Base-by-base conservation (phyloP, 345 rosid genomes). In the Nephelium lappaceum region DNA sequence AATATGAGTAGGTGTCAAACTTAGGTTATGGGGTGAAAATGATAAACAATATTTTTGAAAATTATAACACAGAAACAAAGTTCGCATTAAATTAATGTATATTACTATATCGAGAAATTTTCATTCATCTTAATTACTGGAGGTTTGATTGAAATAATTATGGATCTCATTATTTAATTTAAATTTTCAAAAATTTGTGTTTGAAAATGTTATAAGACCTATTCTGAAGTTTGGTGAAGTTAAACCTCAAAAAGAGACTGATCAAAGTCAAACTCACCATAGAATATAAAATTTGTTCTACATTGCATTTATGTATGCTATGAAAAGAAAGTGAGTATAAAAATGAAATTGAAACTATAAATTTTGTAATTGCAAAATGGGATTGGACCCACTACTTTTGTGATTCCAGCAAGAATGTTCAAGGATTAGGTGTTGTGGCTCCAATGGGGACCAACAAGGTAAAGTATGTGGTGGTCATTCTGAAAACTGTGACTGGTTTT, bases 401-500 rank as follows among this genome's bases (percentile, higher is more conserved):
- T n/a, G 65, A 57, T n/a, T 72, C 43, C 18, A 21, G 31, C 66
- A 14, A 57, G 66, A 57, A 72, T n/a, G 75, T 21, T 57, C 18
- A 58, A 39, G 57, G 18, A 65, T 14, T 24, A 3, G 57, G 74
- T 43, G 7, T 60, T 25, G 31, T 61, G 70, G 75, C 27, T 19
- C 80, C 75, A 47, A 0, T 8, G 7, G 64, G 71, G 77, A 25
- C 77, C 69, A 43, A 45, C 55, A 38, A 42, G 47, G 67, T 69
- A 58, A 42, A 58, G 69, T 36, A 60, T 27, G 15, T 0, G 10
- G n/a, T 57, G 53, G 16, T 24, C 8, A 57, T 41, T 45, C 63
- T 12, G 6, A 51, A 11, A 19, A 75, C 14, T 65, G 71, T 75
- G 74, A 36, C 19, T 57, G 38, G 80, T 72, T 78, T 67, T 77